phyloP scores from a whole-genome alignment of 768 basidiomycete species.

The Boletus vermiculosoides region DNA sequence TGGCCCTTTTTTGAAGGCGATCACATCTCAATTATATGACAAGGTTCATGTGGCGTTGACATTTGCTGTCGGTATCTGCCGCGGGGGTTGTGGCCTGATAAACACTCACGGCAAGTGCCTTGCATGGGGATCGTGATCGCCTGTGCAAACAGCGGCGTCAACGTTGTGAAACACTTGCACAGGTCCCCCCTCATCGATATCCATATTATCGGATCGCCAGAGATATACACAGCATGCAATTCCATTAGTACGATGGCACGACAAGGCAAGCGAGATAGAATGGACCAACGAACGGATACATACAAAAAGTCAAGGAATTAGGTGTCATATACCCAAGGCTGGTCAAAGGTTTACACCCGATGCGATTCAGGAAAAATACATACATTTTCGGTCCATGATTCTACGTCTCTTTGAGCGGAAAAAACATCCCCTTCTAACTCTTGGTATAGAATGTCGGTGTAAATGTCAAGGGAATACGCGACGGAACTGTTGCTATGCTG shows the following conservation, averaged over 20 bases:
- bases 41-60: conserved; percentile 31
- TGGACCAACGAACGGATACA: conserved; percentile 7
- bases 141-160: neutral
- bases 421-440: neutral
- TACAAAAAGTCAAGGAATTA: conserved; percentile 10
- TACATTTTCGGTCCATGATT: conserved; percentile 9
- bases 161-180: neutral
- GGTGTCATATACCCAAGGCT: conserved; percentile 1
- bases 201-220: neutral
- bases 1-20: conserved; percentile 17
- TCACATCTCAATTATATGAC: conserved; percentile 16
- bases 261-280: conserved; percentile 10
- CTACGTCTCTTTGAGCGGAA: neutral
- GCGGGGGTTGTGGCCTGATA: conserved; percentile 1
- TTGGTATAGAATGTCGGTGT: neutral
- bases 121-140: conserved; percentile 15
- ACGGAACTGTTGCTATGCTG: conserved; percentile 8
- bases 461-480: neutral
- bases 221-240: conserved; percentile 12
- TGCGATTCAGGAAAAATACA: conserved; percentile 21
- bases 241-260: neutral
- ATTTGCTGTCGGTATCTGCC: conserved; percentile 22
- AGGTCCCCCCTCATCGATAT: neutral
- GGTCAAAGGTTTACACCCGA: conserved; percentile 23
- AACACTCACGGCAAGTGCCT: conserved; percentile 12